Conservation (phyloP, 73 alveolate genomes). For the Tetrahymena borealis region DNA sequence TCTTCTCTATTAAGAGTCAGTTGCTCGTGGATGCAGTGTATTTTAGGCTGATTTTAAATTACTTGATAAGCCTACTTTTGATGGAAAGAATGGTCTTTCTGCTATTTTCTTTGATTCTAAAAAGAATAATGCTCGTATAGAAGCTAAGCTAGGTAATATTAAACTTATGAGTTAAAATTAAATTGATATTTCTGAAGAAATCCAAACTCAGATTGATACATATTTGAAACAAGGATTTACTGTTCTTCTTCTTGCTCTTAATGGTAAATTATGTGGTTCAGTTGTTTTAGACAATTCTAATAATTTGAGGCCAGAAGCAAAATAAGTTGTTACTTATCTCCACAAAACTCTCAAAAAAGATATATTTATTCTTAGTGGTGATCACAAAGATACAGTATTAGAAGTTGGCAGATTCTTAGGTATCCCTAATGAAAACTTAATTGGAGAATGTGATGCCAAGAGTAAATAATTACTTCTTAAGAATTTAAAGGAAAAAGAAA, state of each 20-base stretch:
- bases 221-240: slow-evolving; percentile 16
- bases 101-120: not conserved
- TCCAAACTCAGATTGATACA: not conserved
- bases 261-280: not conserved
- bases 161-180: not conserved
- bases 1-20: slow-evolving; percentile 27
- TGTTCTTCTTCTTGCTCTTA: slow-evolving; percentile 1
- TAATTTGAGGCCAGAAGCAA: slow-evolving; percentile 44
- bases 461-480: slow-evolving; percentile 1
- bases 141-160: not conserved
- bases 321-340: slow-evolving; percentile 6
- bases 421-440: not conserved
- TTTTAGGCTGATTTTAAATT: not conserved
- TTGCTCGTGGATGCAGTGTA: not conserved
- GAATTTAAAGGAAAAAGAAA: not conserved
- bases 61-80: not conserved
- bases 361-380: slow-evolving; percentile 29
- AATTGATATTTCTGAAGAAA: not conserved
- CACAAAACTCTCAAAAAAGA: slow-evolving; percentile 7
- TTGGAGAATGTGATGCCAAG: slow-evolving; percentile 37
- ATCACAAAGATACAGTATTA: slow-evolving; percentile 17
- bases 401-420: slow-evolving; percentile 23
- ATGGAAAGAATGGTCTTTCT: not conserved
- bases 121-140: not conserved
- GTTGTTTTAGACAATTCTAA: slow-evolving; percentile 14